phyloP scores from a whole-genome alignment of 768 basidiomycete species.

The Xerocomus potaroensis region DNA sequence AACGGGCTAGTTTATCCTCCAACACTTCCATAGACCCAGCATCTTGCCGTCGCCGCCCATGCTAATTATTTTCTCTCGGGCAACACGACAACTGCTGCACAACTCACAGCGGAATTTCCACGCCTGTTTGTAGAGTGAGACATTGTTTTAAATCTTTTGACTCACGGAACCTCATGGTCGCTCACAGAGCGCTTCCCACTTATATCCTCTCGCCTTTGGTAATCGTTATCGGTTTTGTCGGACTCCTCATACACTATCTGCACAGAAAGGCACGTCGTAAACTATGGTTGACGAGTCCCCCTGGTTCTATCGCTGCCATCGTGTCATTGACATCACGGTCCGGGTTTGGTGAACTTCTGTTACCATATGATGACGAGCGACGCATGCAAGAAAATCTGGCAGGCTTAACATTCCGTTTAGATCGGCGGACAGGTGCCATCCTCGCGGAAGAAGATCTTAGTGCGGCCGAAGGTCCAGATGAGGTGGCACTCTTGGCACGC shows the following conservation, averaged over 20 bases:
- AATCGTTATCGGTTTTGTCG: conserved; percentile 45
- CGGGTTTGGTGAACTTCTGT: conserved; percentile 57
- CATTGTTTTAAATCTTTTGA: not conserved
- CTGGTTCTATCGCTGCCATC: conserved; percentile 56
- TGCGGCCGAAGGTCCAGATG: conserved; percentile 5
- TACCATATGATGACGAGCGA: conserved; percentile 51
- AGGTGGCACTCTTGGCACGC: conserved; percentile 12
- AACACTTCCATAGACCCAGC: conserved; percentile 41
- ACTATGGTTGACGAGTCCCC: conserved; percentile 49
- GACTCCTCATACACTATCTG: conserved; percentile 43
- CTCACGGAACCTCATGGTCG: conserved; percentile 1
- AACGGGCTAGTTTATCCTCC: not conserved
- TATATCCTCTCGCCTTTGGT: conserved; percentile 48
- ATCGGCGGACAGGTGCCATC: conserved; percentile 57
- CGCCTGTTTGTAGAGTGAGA: conserved; percentile 59
- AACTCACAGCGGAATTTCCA: conserved; percentile 39
- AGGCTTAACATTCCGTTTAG: conserved; percentile 51
- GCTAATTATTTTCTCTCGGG: conserved; percentile 52
- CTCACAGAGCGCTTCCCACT: conserved; percentile 46
- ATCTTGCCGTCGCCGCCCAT: conserved; percentile 55
- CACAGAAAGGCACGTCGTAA: conserved; percentile 45
- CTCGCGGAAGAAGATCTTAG: conserved; percentile 46
- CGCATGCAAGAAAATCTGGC: conserved; percentile 45
- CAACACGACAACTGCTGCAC: conserved; percentile 37
- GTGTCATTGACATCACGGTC: conserved; percentile 56